phyloP scores from a whole-genome alignment of 352 stramenopile species.

The Phytopythium vexans region DNA sequence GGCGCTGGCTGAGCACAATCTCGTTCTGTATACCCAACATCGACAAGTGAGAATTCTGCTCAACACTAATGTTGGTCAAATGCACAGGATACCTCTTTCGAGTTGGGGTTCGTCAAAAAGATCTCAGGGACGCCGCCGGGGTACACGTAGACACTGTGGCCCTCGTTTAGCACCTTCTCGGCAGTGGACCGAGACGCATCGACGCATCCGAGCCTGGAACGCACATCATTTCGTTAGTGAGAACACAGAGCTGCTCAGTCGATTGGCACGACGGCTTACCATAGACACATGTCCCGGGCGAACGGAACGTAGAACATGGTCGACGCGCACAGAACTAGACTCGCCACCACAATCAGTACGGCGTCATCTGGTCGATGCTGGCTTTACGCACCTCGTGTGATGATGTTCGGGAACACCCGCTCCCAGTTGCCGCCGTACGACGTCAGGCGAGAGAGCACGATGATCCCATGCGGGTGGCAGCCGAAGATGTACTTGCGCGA shows the following conservation, averaged over 20 bases:
- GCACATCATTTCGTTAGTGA: not conserved
- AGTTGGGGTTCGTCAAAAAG: slow-evolving; percentile 40
- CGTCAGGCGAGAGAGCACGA: slow-evolving; percentile 42
- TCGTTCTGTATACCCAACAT: slow-evolving; percentile 11
- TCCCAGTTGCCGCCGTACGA: slow-evolving; percentile 46
- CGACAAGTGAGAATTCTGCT: not conserved
- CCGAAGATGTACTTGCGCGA: slow-evolving; percentile 38
- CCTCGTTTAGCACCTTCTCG: slow-evolving; percentile 35
- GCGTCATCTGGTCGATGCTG: slow-evolving; percentile 3
- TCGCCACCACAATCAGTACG: not conserved
- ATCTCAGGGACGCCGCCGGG: slow-evolving; percentile 41
- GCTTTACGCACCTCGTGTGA: slow-evolving; percentile 14
- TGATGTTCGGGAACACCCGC: slow-evolving; percentile 26
- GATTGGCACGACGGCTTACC: slow-evolving; percentile 11
- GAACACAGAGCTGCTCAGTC: not conserved
- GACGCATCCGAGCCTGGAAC: slow-evolving; percentile 20
- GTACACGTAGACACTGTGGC: slow-evolving; percentile 43
- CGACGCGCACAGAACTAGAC: slow-evolving; percentile 44
- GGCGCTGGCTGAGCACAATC: slow-evolving; percentile 36
- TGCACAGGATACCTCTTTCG: slow-evolving; percentile 26
- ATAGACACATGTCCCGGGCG: slow-evolving; percentile 54
- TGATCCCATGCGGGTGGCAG: slow-evolving; percentile 53
- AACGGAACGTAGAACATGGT: slow-evolving; percentile 62
- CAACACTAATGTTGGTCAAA: not conserved
- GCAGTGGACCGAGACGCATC: slow-evolving; percentile 36